Percentiles rank a stretch among this genome's conserved stretches.
Conservation (phyloP, 345 rosid species). For the Brassica rapa region DNA sequence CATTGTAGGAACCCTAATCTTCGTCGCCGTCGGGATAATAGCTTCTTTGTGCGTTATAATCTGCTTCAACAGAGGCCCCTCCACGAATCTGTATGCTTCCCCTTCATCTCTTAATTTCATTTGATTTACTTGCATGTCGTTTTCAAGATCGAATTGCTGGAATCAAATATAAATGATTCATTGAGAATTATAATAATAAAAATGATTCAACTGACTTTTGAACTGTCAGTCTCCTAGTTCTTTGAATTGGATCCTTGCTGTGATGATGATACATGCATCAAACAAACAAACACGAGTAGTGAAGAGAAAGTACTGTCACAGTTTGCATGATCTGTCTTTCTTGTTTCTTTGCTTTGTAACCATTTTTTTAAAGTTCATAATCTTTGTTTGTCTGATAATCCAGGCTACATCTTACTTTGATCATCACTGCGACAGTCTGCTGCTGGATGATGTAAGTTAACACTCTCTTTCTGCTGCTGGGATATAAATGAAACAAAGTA, state of each 20-base stretch:
- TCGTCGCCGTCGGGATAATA: constrained; percentile 75
- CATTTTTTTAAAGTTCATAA: constrained; percentile 3
- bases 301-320: neutral
- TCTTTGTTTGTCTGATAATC: constrained; percentile 20
- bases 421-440: constrained; percentile 83
- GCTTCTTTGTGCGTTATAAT: constrained; percentile 77
- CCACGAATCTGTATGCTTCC: constrained; percentile 76
- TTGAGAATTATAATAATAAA: neutral
- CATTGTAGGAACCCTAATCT: constrained; percentile 75
- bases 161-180: neutral
- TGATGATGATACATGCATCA: neutral
- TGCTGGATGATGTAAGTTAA: constrained; percentile 94
- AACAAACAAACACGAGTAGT: neutral
- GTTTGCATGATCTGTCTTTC: neutral
- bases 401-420: constrained; percentile 87
- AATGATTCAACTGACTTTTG: no score
- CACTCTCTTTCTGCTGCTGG: neutral
- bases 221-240: no score
- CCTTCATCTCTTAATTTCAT: constrained; percentile 14
- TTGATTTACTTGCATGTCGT: constrained; percentile 2
- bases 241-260: neutral
- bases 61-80: constrained; percentile 88
- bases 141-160: constrained; percentile 10
- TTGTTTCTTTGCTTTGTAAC: constrained; percentile 3
- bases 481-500: neutral